Evolutionary conservation across 2,329 filamentous ascomycete species (phyloP).

Genomic region (Ceratocystis cubensis): DNA sequence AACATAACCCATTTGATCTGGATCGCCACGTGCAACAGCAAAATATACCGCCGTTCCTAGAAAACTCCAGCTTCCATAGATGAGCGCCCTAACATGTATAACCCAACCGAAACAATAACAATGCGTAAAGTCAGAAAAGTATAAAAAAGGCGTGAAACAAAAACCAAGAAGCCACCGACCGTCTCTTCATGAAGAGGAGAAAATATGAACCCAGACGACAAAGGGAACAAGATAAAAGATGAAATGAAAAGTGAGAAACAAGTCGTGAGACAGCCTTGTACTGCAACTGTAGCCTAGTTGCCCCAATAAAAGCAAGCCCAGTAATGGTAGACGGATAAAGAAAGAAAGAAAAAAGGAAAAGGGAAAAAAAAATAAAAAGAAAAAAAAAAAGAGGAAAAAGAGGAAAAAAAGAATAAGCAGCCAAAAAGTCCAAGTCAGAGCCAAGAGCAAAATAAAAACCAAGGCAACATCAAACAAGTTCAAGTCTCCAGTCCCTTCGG

Average conservation of each 20-base stretch:
- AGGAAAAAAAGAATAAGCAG: too few species aligned
- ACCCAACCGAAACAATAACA: neutral
- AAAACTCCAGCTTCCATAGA: slow-evolving; percentile 10
- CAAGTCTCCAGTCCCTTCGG: neutral
- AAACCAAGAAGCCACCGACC: neutral
- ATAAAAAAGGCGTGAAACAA: neutral
- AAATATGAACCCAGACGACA: slow-evolving; percentile 4
- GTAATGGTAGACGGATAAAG: slow-evolving; percentile 1
- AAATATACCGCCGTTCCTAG: slow-evolving; percentile 6
- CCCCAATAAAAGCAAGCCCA: slow-evolving; percentile 2
- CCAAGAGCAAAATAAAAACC: neutral
- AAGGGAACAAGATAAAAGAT: slow-evolving; percentile 8
- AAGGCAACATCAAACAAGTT: neutral
- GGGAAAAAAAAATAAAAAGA: neutral
- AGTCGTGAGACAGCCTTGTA: slow-evolving; percentile 7
- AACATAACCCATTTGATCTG: slow-evolving; percentile 6
- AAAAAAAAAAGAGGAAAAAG: neutral
- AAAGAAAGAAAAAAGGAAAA: neutral
- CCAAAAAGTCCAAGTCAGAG: neutral
- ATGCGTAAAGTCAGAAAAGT: neutral
- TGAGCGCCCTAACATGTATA: slow-evolving; percentile 2
- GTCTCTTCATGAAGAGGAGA: neutral
- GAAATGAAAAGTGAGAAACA: slow-evolving; percentile 11
- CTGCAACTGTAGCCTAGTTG: neutral
- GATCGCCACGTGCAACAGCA: neutral